Percentiles rank a stretch among this genome's conserved stretches.
Conservation (phyloP, 805 yeast species). For the Kuraishia piskuri region DNA sequence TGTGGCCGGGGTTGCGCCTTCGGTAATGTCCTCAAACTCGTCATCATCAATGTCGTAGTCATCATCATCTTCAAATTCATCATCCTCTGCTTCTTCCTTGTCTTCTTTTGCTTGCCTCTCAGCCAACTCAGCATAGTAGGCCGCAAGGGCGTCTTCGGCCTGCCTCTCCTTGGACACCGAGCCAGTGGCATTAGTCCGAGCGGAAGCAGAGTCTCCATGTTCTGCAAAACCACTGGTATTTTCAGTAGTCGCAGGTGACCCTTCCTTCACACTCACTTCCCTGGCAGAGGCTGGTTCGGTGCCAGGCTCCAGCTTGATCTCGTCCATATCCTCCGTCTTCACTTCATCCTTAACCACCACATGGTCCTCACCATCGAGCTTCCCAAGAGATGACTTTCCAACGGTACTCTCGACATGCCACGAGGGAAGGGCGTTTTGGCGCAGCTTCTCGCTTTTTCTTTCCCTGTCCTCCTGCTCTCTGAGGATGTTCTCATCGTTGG, state of each 20-base stretch:
- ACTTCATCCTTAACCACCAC: slow-evolving; percentile 15
- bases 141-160: slow-evolving; percentile 65
- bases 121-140: slow-evolving; percentile 71
- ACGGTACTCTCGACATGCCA: slow-evolving; percentile 95
- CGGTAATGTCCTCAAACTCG: slow-evolving; percentile 17
- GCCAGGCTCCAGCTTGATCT: slow-evolving; percentile 10
- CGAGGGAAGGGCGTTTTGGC: slow-evolving; percentile 91
- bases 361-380: slow-evolving; percentile 42
- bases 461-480: slow-evolving; percentile 59
- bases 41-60: slow-evolving; percentile 26
- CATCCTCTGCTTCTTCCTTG: slow-evolving; percentile 47
- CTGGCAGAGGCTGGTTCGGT: slow-evolving; percentile 4
- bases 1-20: slow-evolving; percentile 5
- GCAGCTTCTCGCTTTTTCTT: slow-evolving; percentile 60
- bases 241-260: not conserved
- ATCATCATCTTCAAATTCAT: slow-evolving; percentile 35
- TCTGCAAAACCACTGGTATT: not conserved
- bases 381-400: slow-evolving; percentile 55
- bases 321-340: slow-evolving; percentile 11
- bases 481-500: slow-evolving; percentile 70
- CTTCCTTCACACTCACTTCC: slow-evolving; percentile 4
- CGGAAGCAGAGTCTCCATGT: slow-evolving; percentile 5
- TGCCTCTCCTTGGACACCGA: slow-evolving; percentile 43
- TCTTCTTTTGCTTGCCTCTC: slow-evolving; percentile 58
- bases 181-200: not conserved